phyloP scores from a whole-genome alignment of 1,284 basidiomycete species.

The Exobasidium rhododendri region DNA sequence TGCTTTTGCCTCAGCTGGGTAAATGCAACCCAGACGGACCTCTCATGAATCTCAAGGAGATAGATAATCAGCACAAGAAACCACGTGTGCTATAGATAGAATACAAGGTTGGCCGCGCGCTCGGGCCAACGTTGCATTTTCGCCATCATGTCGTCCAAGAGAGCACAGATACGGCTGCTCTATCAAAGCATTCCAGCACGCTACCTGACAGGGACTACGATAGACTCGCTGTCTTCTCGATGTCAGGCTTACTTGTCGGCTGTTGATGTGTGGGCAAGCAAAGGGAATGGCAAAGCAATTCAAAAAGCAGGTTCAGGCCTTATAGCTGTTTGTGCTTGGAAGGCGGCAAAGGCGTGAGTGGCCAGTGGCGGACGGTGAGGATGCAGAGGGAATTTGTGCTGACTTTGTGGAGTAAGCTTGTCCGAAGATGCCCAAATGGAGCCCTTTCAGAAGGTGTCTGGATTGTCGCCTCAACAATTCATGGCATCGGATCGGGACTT shows the following conservation, averaged over 20 bases:
- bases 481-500: slow-evolving; percentile 2
- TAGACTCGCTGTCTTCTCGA: neutral
- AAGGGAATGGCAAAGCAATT: slow-evolving; percentile 6
- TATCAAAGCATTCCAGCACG: neutral
- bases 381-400: neutral
- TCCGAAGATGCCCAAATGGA: neutral
- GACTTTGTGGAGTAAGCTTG: neutral
- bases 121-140: no score
- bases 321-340: slow-evolving; percentile 8
- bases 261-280: slow-evolving; percentile 8
- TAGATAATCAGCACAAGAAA: no score
- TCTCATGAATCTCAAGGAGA: no score
- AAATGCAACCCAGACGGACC: no score
- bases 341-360: neutral
- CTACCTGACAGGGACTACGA: neutral
- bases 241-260: slow-evolving; percentile 3
- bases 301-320: slow-evolving; percentile 5
- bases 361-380: neutral
- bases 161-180: neutral
- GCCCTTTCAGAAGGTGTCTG: slow-evolving; percentile 5
- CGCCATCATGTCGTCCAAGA: neutral
- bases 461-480: slow-evolving; percentile 7
- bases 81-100: no score
- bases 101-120: no score
- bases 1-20: no score